Percentiles rank a stretch among this genome's conserved stretches.
These are phyloP conservation scores for Tremellales sp. DNA, from an alignment of 1,284 basidiomycete species.

Conservation along the genomic window DNA sequence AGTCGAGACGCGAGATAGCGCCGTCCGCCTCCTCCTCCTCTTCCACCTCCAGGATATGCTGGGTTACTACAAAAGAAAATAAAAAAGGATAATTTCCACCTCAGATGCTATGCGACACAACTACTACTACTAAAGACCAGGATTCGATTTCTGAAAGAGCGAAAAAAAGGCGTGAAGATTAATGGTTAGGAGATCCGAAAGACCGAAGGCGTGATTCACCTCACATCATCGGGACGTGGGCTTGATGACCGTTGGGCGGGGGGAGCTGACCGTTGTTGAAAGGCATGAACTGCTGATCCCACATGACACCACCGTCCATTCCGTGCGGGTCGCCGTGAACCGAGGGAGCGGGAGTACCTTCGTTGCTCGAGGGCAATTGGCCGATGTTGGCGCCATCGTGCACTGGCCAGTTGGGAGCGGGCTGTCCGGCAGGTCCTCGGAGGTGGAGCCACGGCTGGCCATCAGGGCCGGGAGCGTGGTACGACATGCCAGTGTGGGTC, in stretches of 20 bases:
- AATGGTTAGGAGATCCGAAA: neutral
- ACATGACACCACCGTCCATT: neutral
- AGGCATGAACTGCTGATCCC: neutral
- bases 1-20: too few species aligned
- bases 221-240: neutral
- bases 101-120: neutral
- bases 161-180: neutral
- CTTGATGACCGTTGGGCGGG: neutral
- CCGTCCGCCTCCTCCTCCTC: too few species aligned
- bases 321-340: neutral
- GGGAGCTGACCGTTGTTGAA: neutral
- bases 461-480: conserved; percentile 45
- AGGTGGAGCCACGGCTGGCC: conserved; percentile 47
- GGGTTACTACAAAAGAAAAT: too few species aligned
- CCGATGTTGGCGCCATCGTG: conserved; percentile 4
- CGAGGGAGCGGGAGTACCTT: neutral
- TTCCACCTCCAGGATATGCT: too few species aligned
- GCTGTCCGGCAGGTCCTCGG: conserved; percentile 33
- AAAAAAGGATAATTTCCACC: too few species aligned
- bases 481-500: conserved; percentile 41
- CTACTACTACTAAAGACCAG: neutral
- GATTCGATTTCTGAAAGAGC: too few species aligned
- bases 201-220: neutral
- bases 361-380: neutral
- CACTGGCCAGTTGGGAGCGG: conserved; percentile 37